phyloP scores from a whole-genome alignment of 192 early-diverging fungal species.

The Ambispora gerdemannii region DNA sequence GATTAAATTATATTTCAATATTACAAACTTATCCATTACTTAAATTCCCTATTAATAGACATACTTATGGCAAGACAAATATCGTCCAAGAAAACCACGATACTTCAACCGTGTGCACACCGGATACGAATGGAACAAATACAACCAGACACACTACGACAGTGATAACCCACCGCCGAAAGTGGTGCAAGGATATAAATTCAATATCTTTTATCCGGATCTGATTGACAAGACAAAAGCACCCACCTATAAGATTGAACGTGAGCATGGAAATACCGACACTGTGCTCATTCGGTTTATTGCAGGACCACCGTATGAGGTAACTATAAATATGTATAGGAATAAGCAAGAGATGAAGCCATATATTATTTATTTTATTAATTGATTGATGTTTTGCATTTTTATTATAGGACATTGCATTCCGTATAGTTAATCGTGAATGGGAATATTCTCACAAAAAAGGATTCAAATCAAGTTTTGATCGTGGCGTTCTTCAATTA shows the following conservation, averaged over 20 bases:
- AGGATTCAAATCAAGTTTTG: conserved; percentile 76
- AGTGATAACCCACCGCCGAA: conserved; percentile 97
- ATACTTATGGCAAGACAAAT: conserved; percentile 90
- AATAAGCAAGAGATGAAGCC: not conserved
- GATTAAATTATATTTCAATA: conserved; percentile 21
- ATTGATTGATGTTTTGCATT: conserved; percentile 93
- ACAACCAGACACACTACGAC: conserved; percentile 98
- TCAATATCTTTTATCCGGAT: conserved; percentile 99
- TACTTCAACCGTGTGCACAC: conserved; percentile 97
- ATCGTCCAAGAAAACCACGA: conserved; percentile 90
- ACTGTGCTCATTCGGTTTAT: conserved; percentile 85
- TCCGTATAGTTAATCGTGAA: conserved; percentile 91
- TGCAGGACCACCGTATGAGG: conserved; percentile 94
- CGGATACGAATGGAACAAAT: conserved; percentile 99
- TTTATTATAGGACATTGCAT: conserved; percentile 81
- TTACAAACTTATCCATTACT: not conserved
- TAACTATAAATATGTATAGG: conserved; percentile 18
- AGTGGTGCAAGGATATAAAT: conserved; percentile 93
- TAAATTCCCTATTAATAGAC: conserved; percentile 34
- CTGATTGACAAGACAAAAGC: conserved; percentile 87
- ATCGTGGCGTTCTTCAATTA: conserved; percentile 76
- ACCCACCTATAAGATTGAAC: conserved; percentile 86
- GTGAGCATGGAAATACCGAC: conserved; percentile 69
- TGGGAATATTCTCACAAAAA: conserved; percentile 94
- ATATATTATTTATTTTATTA: conserved; percentile 36